Base-by-base conservation (phyloP, 495 filamentous ascomycete species). In the Penicillium psychrofluorescens region DNA sequence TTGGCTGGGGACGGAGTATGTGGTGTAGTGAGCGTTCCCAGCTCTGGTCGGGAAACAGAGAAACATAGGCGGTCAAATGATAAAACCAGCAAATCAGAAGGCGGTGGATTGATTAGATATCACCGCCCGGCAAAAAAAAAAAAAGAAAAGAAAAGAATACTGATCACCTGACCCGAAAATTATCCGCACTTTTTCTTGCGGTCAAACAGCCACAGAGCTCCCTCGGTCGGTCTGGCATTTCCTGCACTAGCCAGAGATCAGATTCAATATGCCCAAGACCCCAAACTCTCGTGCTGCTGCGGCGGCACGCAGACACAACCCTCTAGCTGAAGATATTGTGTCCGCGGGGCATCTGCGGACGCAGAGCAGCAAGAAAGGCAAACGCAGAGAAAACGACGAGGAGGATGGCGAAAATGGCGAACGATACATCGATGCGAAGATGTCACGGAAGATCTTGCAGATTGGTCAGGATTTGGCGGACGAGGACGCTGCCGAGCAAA, bases 401-500 rank as follows among this genome's bases (percentile, higher is more conserved):
- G 76, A 76, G 22, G 71, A 79, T 28, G 76, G 81, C 14, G 77
- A 77, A 37, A 77, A 83, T 53, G 74, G 74, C 40, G 78, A 86
- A 38, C 69, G 74, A 48, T 95, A 79, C 56, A 75, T 97, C 43
- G 91, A 95, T 62, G 83, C 89, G 37, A 88, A 86, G 55, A 76
- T 88, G 30, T 95, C 90, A 35, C 74, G 83, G 45, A 89, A 88
- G 56, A 96, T 97, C 61, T 62, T 97, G 46, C 80, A 83, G 46
- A 86, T 96, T 53, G 90, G 88, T 33, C 81, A 87, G 49, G 85
- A 88, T 49, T 68, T 95, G 34, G 81, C 79, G 10, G 86, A 90
- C 22, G 89, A 95, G 59, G 84, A 85, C 41, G 71, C 71, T 12
- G 68, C 71, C 27, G 77, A 83, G 46, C 62, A 62, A 41, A 54